phyloP scores from a whole-genome alignment of 495 filamentous ascomycete genomes.

The Hyaloscypha variabilis region DNA sequence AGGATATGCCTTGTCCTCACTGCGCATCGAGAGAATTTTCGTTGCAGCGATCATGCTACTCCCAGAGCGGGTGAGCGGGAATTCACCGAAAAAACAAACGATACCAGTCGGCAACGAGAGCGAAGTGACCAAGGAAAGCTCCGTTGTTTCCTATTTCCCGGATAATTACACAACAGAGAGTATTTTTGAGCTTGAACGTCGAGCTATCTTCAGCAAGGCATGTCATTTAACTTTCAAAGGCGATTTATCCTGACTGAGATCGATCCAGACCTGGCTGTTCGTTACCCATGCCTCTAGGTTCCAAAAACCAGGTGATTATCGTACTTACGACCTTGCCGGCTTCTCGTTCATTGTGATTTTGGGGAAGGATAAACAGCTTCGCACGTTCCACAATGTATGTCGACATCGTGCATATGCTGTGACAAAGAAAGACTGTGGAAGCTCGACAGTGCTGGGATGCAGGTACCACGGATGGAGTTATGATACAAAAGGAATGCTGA shows the following conservation, averaged over 20 bases:
- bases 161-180: slow-evolving; percentile 19
- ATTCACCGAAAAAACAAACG: not conserved
- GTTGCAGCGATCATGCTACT: not conserved
- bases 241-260: slow-evolving; percentile 1
- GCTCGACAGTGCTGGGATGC: slow-evolving; percentile 54
- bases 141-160: too few relatives aligned
- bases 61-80: not conserved
- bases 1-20: not conserved
- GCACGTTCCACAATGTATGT: slow-evolving; percentile 60
- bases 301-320: slow-evolving; percentile 50
- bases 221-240: slow-evolving; percentile 7
- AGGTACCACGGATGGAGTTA: slow-evolving; percentile 69
- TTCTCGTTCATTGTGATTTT: slow-evolving; percentile 51
- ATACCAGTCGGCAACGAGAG: not conserved
- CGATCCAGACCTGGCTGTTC: slow-evolving; percentile 48
- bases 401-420: slow-evolving; percentile 61
- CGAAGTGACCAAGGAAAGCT: too few relatives aligned
- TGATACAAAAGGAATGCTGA: slow-evolving; percentile 53
- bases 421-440: slow-evolving; percentile 48
- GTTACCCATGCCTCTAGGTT: slow-evolving; percentile 50
- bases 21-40: not conserved
- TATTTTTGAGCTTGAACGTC: slow-evolving; percentile 24
- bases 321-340: slow-evolving; percentile 47
- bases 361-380: slow-evolving; percentile 52
- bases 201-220: slow-evolving; percentile 33